phyloP scores from a whole-genome alignment of 805 yeast genomes.

The Scheffersomyces stipitis region DNA sequence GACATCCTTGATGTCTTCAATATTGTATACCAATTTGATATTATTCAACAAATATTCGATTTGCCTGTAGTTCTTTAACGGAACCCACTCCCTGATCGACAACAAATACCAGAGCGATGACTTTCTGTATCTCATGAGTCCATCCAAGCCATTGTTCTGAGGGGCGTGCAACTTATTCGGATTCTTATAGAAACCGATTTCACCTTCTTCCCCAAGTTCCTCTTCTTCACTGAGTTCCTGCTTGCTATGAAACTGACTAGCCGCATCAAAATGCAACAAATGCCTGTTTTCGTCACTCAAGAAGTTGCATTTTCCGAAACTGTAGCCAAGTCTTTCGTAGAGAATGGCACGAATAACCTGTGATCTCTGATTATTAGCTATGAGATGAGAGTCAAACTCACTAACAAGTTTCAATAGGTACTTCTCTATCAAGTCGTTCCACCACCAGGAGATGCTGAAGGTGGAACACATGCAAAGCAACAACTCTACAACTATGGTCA shows the following conservation, averaged over 20 bases:
- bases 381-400: constrained; percentile 44
- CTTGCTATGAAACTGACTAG: not conserved
- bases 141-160: constrained; percentile 41
- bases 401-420: constrained; percentile 47
- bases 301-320: constrained; percentile 47
- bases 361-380: constrained; percentile 41
- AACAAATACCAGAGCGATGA: constrained; percentile 74
- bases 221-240: not conserved
- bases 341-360: constrained; percentile 46
- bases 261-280: constrained; percentile 1
- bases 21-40: constrained; percentile 20
- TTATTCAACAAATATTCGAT: constrained; percentile 25
- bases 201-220: constrained; percentile 24
- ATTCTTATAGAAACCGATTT: constrained; percentile 34
- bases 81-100: constrained; percentile 69
- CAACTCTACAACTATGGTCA: constrained; percentile 70
- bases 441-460: constrained; percentile 44
- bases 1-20: constrained; percentile 12
- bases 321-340: constrained; percentile 39
- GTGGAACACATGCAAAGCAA: constrained; percentile 48
- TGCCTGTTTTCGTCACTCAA: constrained; percentile 6
- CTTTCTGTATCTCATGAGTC: constrained; percentile 67
- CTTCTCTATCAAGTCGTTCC: constrained; percentile 44
- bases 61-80: constrained; percentile 26
- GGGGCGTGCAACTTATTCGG: constrained; percentile 31